phyloP scores from a whole-genome alignment of 2,329 filamentous ascomycete genomes.

The Microsporum audouinii region DNA sequence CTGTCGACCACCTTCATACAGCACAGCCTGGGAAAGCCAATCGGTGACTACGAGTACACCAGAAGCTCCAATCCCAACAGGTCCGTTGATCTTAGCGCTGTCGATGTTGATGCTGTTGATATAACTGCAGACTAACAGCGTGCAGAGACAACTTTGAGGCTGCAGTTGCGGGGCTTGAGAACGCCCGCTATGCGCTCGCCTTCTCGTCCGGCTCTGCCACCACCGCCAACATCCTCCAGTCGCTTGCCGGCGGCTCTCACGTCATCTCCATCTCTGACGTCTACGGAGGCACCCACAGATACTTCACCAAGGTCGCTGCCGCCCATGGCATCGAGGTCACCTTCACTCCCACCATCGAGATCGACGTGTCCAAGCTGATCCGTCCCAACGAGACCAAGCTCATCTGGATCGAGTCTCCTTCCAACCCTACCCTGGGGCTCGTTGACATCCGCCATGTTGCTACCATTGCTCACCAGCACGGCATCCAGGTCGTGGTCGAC shows the following conservation, averaged over 20 bases:
- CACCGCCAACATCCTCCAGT: constrained; percentile 86
- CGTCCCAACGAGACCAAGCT: constrained; percentile 71
- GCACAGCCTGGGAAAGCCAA: constrained; percentile 69
- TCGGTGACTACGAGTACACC: constrained; percentile 87
- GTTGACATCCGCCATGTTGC: constrained; percentile 87
- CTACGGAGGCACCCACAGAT: constrained; percentile 94
- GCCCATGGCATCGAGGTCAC: constrained; percentile 91
- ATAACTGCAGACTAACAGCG: not conserved
- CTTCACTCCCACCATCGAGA: constrained; percentile 84
- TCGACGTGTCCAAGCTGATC: constrained; percentile 76
- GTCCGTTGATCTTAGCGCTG: constrained; percentile 23
- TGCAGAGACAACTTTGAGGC: constrained; percentile 76
- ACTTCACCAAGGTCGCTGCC: constrained; percentile 95
- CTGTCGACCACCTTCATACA: constrained; percentile 96
- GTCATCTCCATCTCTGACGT: constrained; percentile 95
- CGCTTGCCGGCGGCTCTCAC: constrained; percentile 78
- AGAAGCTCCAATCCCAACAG: constrained; percentile 87
- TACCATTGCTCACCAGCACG: constrained; percentile 70
- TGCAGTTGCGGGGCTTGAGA: constrained; percentile 82
- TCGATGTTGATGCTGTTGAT: constrained; percentile 3
- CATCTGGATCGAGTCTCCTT: constrained; percentile 93
- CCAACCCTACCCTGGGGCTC: constrained; percentile 83
- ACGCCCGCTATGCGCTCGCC: constrained; percentile 82
- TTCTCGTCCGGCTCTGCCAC: constrained; percentile 91
- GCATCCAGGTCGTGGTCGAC: constrained; percentile 93